Evolutionary conservation across 1,284 basidiomycete species (phyloP), one percentile per base, ranked within the genome.

Genomic region (Puccinia coronata): DNA sequence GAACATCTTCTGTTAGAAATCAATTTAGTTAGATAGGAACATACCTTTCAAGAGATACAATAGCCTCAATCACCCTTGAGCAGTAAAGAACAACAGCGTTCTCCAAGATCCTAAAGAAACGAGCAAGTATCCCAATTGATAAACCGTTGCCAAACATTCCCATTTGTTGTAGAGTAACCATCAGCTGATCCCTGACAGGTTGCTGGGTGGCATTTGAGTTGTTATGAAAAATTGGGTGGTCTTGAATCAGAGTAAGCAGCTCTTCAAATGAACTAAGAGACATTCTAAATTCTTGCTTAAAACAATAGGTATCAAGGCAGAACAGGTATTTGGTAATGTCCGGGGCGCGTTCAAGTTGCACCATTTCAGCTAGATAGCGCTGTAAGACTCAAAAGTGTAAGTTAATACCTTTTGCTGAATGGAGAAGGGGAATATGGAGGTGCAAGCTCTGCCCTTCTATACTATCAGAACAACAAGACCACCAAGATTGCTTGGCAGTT

Each of bases 311-410:
- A 31, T 49, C 67, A 2, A 70, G 67, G 16, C 67, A 14, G n/a
- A 70, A 70, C 1, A 70, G 67, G n/a, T 70, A 70, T 49, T 70
- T 25, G 3, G 41, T 70, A 12, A 47, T 70, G 47, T 70, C 43
- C 1, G 67, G 67, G 25, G 67, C 67, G 4, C 25, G 12, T 16
- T 18, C 67, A 3, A 70, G 4, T 49, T 16, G n/a, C 0, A 70
- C 16, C 2, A 41, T 1, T 49, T n/a, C 11, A 9, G 67, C 67
- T 5, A 70, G 43, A 43, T 70, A 70, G 2, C n/a, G n/a, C n/a
- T n/a, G n/a, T n/a, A n/a, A n/a, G n/a, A n/a, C n/a, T n/a, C n/a
- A n/a, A n/a, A n/a, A n/a, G n/a, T n/a, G n/a, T n/a, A n/a, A n/a
- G n/a, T n/a, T n/a, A n/a, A n/a, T n/a, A n/a, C n/a, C n/a, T n/a